phyloP scores from a whole-genome alignment of 768 basidiomycete genomes.

The Candolleomyces efflorescens region DNA sequence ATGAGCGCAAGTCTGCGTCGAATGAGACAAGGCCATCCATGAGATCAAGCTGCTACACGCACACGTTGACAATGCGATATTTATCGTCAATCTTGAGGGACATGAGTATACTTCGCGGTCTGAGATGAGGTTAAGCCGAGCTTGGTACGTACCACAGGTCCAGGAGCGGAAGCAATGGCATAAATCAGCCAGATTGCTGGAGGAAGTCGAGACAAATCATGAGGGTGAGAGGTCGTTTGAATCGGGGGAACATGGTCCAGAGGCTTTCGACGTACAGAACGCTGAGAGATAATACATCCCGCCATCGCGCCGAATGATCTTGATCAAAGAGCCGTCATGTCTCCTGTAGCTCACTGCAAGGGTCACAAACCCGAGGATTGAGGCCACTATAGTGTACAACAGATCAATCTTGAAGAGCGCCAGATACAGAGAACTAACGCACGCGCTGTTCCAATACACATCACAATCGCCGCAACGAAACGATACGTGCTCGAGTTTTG shows the following conservation, averaged over 20 bases:
- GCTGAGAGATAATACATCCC: not conserved
- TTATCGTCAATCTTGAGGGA: not conserved
- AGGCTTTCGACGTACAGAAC: not conserved
- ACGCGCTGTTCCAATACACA: too few species aligned
- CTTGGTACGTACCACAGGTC: not conserved
- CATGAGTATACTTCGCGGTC: too few species aligned
- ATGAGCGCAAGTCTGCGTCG: not conserved
- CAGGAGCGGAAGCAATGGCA: not conserved
- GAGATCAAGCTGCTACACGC: not conserved
- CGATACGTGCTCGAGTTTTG: too few species aligned
- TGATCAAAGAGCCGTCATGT: not conserved
- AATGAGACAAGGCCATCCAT: not conserved
- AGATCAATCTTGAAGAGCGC: not conserved
- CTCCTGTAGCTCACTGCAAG: not conserved
- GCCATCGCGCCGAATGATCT: not conserved
- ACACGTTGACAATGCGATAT: not conserved
- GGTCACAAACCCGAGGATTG: not conserved
- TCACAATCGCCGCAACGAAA: too few species aligned
- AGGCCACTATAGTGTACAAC: not conserved
- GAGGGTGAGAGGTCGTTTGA: too few species aligned
- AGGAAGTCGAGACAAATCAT: too few species aligned
- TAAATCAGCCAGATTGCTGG: not conserved
- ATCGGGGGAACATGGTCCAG: too few species aligned
- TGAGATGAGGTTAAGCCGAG: too few species aligned
- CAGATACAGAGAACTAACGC: too few species aligned